Evolutionary conservation across 176 grass and related monocot species (phyloP).

Genomic region (Bothriochloa decipiens): DNA sequence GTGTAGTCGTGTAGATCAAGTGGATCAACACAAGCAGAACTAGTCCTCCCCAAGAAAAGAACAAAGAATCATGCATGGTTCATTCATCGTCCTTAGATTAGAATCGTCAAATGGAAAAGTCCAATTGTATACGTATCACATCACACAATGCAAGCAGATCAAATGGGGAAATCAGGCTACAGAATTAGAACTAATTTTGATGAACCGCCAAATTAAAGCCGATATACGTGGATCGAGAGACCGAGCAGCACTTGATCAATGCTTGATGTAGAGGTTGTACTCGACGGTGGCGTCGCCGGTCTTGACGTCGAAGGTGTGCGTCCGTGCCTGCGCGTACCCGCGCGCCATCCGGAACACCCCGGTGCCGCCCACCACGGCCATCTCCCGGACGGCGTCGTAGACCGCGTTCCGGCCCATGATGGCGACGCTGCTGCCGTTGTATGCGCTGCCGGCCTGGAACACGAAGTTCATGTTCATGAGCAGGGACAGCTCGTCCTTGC

Average conservation of each 20-base stretch:
- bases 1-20: too few species aligned
- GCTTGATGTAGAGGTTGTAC: slow-evolving; percentile 5
- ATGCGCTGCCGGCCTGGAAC: neutral
- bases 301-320: neutral
- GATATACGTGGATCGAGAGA: too few species aligned
- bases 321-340: neutral
- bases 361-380: neutral
- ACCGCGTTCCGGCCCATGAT: neutral
- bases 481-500: neutral
- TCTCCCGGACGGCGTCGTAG: neutral
- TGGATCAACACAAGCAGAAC: too few species aligned
- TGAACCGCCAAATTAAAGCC: too few species aligned
- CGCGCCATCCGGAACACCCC: neutral
- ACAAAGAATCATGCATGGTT: too few species aligned
- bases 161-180: too few species aligned
- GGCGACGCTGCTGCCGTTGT: neutral
- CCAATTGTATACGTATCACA: too few species aligned
- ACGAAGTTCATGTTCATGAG: neutral
- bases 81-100: too few species aligned
- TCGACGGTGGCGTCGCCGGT: slow-evolving; percentile 6
- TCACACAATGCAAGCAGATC: too few species aligned
- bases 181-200: too few species aligned
- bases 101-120: too few species aligned
- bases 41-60: too few species aligned
- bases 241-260: neutral